Base-by-base conservation (phyloP, 805 yeast species). In the Kuraishia ogatae region DNA sequence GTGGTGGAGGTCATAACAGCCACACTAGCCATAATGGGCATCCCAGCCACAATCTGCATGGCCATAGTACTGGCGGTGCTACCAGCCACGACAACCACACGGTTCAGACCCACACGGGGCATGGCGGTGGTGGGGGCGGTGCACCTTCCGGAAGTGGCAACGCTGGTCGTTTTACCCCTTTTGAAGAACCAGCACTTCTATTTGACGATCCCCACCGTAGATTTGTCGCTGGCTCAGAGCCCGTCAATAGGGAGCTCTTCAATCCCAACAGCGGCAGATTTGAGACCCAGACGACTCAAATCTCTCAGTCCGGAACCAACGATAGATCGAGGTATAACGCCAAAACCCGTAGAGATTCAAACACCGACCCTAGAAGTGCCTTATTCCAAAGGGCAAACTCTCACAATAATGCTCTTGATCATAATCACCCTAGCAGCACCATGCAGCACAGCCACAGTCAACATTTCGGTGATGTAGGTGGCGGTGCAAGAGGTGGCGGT, bases 201-300 rank as follows among this genome's bases (percentile, higher is more conserved):
- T 50, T 51, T 47, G 52, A 29, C 6, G 52, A 35, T 24, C 47
- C 53, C 19, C 50, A n/a, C 23, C 17, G 50, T 11, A 52, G 52
- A 47, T 55, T 43, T 39, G 29, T 35, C 15, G 58, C 52, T 1
- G 22, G 48, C 19, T 17, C 29, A 5, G 58, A 55, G 24, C 54
- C 55, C 15, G 50, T 50, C 13, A 57, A 55, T 51, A 56, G 51
- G 28, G 59, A 57, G 20, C 47, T 57, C 23, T 57, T 50, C 52
- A 57, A 55, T 39, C 59, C 59, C 10, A 22, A 43, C 4, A 57
- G 54, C 15, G 59, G 59, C 17, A 52, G 54, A 20, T 52, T 57
- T 23, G 59, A 57, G 49, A 52, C 52, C 13, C 22, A 26, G 29
- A 26, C 29, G 29, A 26, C 24, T 35, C 43, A 35, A 3, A 35